Base-by-base conservation (phyloP, 2,329 filamentous ascomycete species). In the Xylaria sp. region DNA sequence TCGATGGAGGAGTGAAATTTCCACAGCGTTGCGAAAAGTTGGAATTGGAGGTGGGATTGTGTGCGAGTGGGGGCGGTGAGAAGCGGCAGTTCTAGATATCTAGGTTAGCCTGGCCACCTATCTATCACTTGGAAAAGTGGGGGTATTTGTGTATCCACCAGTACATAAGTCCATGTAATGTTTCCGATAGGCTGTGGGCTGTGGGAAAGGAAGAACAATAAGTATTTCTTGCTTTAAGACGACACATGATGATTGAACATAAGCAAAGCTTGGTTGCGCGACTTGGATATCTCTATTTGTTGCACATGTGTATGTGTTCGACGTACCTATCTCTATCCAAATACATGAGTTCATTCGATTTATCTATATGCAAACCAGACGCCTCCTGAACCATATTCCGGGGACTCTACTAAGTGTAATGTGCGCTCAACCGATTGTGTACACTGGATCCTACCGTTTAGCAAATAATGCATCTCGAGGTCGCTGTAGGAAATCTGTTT, bases 31-130 rank as follows among this genome's bases (percentile, higher is more conserved):
- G 20, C 43, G 41, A 66, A 72, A 71, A 66, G 64, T 66, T 68
- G 34, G 55, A 58, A 65, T 61, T 65, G 60, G 36, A 61, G 60
- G 57, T 32, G 69, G 63, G 69, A 73, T 76, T 77, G 75, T 77
- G 76, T 75, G 78, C 64, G 43, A 23, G 66, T 74, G 65, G 74
- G 56, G 78, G 82, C 83, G 83, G 82, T 85, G 75, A 77, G 41
- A 5, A 7, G 4, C 28, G 83, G 83, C 83, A 85, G 78, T 83
- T 85, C 36, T 15, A 7, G 28, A 18, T 32, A 53, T 34, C 50
- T 36, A 10, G 50, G 15, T 12, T 23, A 10, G 7, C 30, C 28
- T n/a, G n/a, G n/a, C n/a, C 50, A 5, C 28, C 28, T 12, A n/a
- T 3, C 2, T 5, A 53, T 15, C 2, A 34, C 13, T 23, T 13